phyloP scores from a whole-genome alignment of 1,139 yeast genomes.

The Scheffersomyces lignicola region DNA sequence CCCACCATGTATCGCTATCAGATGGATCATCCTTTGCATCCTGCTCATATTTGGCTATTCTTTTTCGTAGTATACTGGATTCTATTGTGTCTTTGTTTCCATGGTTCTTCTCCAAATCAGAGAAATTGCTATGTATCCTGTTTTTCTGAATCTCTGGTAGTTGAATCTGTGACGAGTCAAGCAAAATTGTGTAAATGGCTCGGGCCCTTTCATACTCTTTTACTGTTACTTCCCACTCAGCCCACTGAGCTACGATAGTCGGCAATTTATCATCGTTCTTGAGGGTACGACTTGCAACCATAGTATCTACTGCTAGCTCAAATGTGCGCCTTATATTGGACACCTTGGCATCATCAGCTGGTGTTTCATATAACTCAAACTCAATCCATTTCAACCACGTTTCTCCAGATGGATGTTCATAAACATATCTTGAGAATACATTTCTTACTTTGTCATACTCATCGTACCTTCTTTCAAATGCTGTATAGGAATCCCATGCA shows the following conservation, averaged over 20 bases:
- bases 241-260: constrained; percentile 49
- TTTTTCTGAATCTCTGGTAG: constrained; percentile 44
- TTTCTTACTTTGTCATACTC: constrained; percentile 59
- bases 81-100: constrained; percentile 60
- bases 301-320: constrained; percentile 63
- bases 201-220: constrained; percentile 67
- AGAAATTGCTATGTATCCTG: constrained; percentile 45
- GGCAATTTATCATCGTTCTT: constrained; percentile 24
- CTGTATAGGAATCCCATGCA: constrained; percentile 77
- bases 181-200: constrained; percentile 58
- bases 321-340: constrained; percentile 56
- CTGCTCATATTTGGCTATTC: constrained; percentile 56
- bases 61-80: constrained; percentile 48
- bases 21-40: constrained; percentile 45
- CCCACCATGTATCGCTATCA: constrained; percentile 85
- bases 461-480: constrained; percentile 68
- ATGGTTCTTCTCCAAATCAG: constrained; percentile 64
- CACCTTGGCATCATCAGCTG: constrained; percentile 12
- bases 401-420: constrained; percentile 49
- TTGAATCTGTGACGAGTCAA: constrained; percentile 22
- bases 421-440: constrained; percentile 57
- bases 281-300: constrained; percentile 22
- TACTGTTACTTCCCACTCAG: constrained; percentile 68
- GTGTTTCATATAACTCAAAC: constrained; percentile 26
- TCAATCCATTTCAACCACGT: constrained; percentile 61